Evolutionary conservation across 306 rosid genomes (phyloP), one percentile per base, ranked within the genome.

Genomic region (Trifolium subterraneum): DNA sequence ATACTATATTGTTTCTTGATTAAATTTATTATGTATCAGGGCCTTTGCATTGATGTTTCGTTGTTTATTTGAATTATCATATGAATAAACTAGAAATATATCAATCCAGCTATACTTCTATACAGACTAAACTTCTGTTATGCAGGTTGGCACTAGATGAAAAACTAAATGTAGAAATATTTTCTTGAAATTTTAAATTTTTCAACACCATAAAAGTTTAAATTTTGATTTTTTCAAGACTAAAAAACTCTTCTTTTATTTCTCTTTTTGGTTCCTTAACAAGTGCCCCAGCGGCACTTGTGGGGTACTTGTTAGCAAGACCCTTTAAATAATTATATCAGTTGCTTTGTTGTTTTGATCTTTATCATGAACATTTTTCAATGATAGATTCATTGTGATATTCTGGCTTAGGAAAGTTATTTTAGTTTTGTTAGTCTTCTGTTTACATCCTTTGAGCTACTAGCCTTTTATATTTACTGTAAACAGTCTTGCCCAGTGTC

Each of bases 11-110:
- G 33, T 64, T 64, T 48, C 54, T 73, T 39, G 18, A 29, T 29
- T 80, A 42, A 55, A 56, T 31, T 64, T 70, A 48, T 76, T 13
- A 68, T 80, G 63, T 55, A 45, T 36, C 19, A 38, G 71, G 76
- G 38, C 36, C 14, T 68, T 62, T 27, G 75, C 68, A 33, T 76
- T 45, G 18, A 13, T 2, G 5, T 42, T 78, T 67, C 65, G 42
- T 45, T 44, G 27, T 60, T 69, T 77, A 36, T 22, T 60, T 61
- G 33, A 68, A 76, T 31, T 84, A 45, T 44, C 60, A 45, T 33
- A 48, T 52, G 68, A 52, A 63, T 55, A 68, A 22, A 42, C 52
- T 50, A 45, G 45, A 71, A 69, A 56, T 33, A 70, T 58, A 31
- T 38, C 19, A 38, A 22, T 56, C 61, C 75, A 65, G 44, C 27